phyloP scores from a whole-genome alignment of 176 grass and related monocot genomes.

The Tuctoria greenei region DNA sequence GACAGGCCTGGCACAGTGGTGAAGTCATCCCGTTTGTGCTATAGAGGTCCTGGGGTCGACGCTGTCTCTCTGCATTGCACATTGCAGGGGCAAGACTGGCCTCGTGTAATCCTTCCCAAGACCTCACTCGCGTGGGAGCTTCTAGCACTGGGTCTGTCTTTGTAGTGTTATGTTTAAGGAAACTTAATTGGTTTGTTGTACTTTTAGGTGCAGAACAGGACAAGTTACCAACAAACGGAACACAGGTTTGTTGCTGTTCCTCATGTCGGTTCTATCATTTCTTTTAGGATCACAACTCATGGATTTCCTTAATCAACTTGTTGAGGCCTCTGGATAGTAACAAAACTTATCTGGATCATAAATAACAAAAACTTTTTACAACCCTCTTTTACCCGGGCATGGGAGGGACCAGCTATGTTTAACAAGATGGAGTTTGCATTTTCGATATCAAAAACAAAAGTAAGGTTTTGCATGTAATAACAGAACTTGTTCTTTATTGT shows the following conservation, averaged over 20 bases:
- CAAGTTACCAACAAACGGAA: constrained; percentile 31
- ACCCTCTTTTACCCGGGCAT: too few species aligned
- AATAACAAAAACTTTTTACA: too few species aligned
- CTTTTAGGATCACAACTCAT: constrained; percentile 14
- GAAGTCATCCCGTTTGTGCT: too few species aligned
- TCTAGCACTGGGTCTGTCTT: too few species aligned
- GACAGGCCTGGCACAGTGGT: too few species aligned
- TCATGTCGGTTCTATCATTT: constrained; percentile 1
- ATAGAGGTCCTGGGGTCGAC: too few species aligned
- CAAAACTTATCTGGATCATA: neutral
- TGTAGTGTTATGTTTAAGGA: constrained; percentile 18
- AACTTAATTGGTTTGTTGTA: neutral
- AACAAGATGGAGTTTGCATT: too few species aligned
- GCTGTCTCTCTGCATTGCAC: too few species aligned
- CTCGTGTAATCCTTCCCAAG: too few species aligned
- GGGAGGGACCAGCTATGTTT: too few species aligned
- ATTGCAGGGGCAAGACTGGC: too few species aligned
- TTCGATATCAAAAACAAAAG: neutral
- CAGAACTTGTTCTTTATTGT: neutral
- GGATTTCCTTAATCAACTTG: neutral
- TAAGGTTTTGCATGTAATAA: neutral
- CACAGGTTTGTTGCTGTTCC: constrained; percentile 34
- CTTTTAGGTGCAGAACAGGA: constrained; percentile 30
- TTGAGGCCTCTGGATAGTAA: constrained; percentile 13
- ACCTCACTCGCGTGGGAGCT: too few species aligned